These are phyloP conservation scores for Breviolum minutum DNA, from an alignment of 73 alveolate species.

Conservation along the genomic window DNA sequence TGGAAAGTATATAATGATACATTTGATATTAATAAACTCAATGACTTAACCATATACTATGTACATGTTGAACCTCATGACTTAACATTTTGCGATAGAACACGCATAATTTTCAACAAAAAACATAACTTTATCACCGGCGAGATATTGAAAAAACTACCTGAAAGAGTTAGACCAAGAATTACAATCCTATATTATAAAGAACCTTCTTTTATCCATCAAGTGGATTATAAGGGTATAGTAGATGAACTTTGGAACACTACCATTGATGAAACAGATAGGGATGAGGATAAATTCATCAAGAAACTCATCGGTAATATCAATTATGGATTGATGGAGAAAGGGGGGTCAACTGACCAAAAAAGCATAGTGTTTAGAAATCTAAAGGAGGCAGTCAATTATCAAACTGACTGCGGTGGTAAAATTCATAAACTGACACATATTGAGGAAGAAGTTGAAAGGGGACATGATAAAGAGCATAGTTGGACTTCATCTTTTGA, in stretches of 20 bases:
- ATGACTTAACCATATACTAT: not conserved
- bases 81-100: not conserved
- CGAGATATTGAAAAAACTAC: not conserved
- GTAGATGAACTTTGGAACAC: not conserved
- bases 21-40: not conserved
- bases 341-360: not conserved
- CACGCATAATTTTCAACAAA: not conserved
- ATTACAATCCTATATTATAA: not conserved
- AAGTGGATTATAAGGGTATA: constrained; percentile 1
- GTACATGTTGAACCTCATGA: not conserved
- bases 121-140: not conserved
- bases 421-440: not conserved
- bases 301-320: constrained; percentile 9
- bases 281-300: not conserved
- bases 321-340: constrained; percentile 17
- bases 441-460: not conserved
- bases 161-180: not conserved
- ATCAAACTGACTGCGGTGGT: not conserved
- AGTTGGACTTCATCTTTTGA: not conserved
- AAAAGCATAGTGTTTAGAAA: constrained; percentile 6
- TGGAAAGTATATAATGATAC: not conserved
- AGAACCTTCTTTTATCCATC: not conserved
- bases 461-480: no score
- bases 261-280: not conserved
- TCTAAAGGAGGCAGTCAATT: not conserved